Evolutionary conservation across 108 stramenopile genomes (phyloP), one percentile per base, ranked within the genome.

Genomic region (Skeletonema marinoi): DNA sequence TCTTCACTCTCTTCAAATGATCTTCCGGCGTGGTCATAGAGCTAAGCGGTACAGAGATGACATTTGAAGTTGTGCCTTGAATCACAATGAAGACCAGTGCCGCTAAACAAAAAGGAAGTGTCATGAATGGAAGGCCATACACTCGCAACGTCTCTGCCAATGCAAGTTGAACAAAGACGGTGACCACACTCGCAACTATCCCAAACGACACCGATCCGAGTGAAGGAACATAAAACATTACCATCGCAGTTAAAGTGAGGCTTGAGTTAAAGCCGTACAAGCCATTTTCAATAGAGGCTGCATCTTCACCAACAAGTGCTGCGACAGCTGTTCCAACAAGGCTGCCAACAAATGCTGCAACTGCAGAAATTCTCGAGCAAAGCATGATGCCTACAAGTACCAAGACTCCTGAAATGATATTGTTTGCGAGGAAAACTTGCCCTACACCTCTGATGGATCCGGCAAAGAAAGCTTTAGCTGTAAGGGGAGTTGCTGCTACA

Each of bases 91-190:
- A 79, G 39, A 62, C 63, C 14, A 79, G 42, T 2, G 73, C 51
- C 3, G 68, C 60, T 13, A 83, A 30, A 62, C 82, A 83, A 58
- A 83, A 83, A 8, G 82, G 82, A 39, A 83, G 68, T 16, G 82
- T 83, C 78, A 83, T 78, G 69, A 83, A 78, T n/a, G 82, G 82
- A 32, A 83, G 50, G 10, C 78, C 78, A 7, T n/a, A 75, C n/a
- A 78, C 73, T 50, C 38, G 38, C 42, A 83, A 70, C 33, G 33
- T n/a, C 29, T 33, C 65, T 21, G 67, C 54, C n/a, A 83, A 21
- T 7, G 82, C 73, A 17, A 79, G 74, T 44, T 83, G 82, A 25
- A 61, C 42, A 25, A 83, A 50, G 4, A 83, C 78, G 30, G 78
- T 79, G 36, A 78, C 61, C 36, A 79, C 54, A 9, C 72, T 74